These are phyloP conservation scores for Globisporangium megalacanthum DNA, from an alignment of 352 stramenopile species.

Conservation along the genomic window DNA sequence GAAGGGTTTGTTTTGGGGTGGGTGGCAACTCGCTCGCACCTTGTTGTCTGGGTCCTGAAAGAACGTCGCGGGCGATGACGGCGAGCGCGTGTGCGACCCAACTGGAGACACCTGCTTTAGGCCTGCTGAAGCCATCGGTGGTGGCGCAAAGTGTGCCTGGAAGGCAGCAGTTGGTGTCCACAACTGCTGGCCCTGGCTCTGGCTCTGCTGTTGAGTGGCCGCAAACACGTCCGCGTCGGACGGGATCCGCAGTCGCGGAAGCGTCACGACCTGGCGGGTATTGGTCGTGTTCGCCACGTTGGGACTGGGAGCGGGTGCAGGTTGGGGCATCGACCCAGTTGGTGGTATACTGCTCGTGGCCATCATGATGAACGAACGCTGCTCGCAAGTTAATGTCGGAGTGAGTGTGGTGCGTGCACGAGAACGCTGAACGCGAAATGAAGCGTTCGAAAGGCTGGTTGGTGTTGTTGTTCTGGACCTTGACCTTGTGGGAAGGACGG, in stretches of 20 bases:
- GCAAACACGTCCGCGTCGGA: conserved; percentile 14
- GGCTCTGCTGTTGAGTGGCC: conserved; percentile 1
- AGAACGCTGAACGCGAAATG: not conserved
- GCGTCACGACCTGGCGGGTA: conserved; percentile 1
- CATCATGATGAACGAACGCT: not conserved
- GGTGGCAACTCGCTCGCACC: conserved; percentile 9
- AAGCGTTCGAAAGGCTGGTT: not conserved
- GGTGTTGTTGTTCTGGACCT: not conserved
- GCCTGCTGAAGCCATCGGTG: not conserved
- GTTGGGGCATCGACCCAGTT: no score
- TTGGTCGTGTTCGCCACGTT: not conserved
- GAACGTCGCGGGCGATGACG: conserved; percentile 40
- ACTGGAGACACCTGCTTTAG: conserved; percentile 2
- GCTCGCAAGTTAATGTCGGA: no score
- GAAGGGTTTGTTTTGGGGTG: not conserved
- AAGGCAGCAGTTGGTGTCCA: not conserved
- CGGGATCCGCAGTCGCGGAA: conserved; percentile 14
- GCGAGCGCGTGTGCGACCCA: conserved; percentile 24
- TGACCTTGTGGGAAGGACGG: not conserved
- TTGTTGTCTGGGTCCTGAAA: conserved; percentile 27
- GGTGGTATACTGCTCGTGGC: not conserved
- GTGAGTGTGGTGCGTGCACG: not conserved
- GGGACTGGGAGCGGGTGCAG: no score
- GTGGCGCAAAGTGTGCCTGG: conserved; percentile 3
- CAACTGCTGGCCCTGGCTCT: not conserved